Evolutionary conservation across 352 stramenopile species (phyloP), one percentile per base, ranked within the genome.

Genomic region (Globisporangium solare): DNA sequence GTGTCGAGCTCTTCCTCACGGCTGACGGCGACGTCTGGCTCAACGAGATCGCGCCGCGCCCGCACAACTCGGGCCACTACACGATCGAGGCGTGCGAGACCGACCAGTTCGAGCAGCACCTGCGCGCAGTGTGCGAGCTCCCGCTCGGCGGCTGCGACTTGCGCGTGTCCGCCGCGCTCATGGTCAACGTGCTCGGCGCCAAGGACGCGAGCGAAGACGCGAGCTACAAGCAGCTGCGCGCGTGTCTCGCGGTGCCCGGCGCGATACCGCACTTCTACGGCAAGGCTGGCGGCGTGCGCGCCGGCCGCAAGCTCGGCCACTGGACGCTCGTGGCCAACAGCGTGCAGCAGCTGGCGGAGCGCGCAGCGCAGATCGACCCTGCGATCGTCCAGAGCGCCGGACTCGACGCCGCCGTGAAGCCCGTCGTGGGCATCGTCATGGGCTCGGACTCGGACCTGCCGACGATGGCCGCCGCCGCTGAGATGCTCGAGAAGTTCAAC

Each of bases 31-130:
- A 84, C 21, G 88, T 99, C 15, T 67, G 98, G 20, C 74, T 99
- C 22, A 99, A 99, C 64, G 97, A 99, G 70, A 95, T 99, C 40
- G 97, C 97, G 6, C 94, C 93, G 11, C 81, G 97, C 3, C 97
- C 97, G 27, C 97, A 99, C 79, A 99, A 99, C 77, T 98, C 96
- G n/a, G 96, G 96, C n/a, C 97, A 99, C 76, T 99, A 99, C 76
- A 99, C 96, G 42, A 98, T 99, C 70, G 96, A 99, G 73, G 96
- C 96, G 15, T 99, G 96, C 64, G 89, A 96, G 41, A 96, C 94
- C 6, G 91, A 95, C 71, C 97, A 99, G 76, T 99, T 99, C 76
- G 97, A 99, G 73, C 98, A 99, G 82, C 97, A 99, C 73, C 61
- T 99, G 56, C 86, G 96, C 54, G 95, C 89, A 14, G 83, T 99